Base-by-base conservation (phyloP, 805 yeast genomes). In the Lipomyces kockii region DNA sequence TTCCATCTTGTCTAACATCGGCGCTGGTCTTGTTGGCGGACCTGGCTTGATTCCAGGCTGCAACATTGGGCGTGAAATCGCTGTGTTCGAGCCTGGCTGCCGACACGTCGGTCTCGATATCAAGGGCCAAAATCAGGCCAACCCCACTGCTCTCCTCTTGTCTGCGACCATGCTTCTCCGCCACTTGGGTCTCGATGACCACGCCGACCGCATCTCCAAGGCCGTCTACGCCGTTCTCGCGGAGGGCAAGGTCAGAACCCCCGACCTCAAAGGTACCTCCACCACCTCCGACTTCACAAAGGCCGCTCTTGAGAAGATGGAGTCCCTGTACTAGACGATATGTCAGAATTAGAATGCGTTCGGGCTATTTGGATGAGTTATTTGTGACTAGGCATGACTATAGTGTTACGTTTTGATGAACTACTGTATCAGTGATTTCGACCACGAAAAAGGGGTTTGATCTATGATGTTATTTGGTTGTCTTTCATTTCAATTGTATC, bases 21-120 rank as follows among this genome's bases (percentile, higher is more conserved):
- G 98, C 84, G 97, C 98, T 74, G 99, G 95, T 72, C 85, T 82
- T 84, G 89, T 95, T 74, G 98, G 98, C 81, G 97, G 98, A 76
- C 98, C 98, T 79, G 98, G 98, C 82, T 85, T 94, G 76, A 97
- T 94, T 65, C 98, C 99, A 75, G 98, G 98, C 82, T 97, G 97
- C 77, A 92, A 92, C 85, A 93, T 91, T 74, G 99, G 99, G 82
- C 89, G 97, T 82, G 98, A 94, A 77, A 89, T 89, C 80, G 98
- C 98, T 65, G 96, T 94, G 70, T 94, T 95, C 81, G 99, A 94
- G 85, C 98, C 99, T 77, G 99, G 98, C 83, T 93, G 98, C 84
- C 91, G 99, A 86, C 72, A 69, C 84, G 98, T 93, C 77, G 98
- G 98, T 82, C 85, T 94, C 76, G 98, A 94, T 82, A 91, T 95